Evolutionary conservation across 148 eudicot genomes (phyloP).

Genomic region (Rhododendron kiyosumense): DNA sequence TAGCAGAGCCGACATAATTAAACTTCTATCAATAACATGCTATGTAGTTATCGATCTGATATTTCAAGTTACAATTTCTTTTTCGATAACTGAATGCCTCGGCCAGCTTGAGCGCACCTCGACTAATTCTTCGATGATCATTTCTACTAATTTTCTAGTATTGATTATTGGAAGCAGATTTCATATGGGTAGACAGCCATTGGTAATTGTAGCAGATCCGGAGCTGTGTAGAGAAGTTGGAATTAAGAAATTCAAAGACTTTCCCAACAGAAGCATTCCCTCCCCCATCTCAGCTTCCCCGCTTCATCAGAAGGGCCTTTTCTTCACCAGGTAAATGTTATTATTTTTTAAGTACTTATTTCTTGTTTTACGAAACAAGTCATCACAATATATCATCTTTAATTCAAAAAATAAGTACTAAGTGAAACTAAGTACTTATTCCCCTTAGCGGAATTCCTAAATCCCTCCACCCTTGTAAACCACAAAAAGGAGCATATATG

Average conservation of each 20-base stretch:
- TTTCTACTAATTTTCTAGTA: not conserved
- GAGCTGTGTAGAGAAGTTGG: constrained; percentile 91
- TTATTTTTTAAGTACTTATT: not conserved
- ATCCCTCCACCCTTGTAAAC: too few species aligned
- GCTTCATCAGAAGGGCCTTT: constrained; percentile 85
- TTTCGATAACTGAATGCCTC: not conserved
- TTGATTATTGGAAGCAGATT: constrained; percentile 43
- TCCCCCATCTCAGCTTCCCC: constrained; percentile 86
- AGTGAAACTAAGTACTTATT: too few species aligned
- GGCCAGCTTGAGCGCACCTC: not conserved
- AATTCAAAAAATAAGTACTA: too few species aligned
- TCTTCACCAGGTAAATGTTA: constrained; percentile 64
- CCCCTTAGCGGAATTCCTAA: too few species aligned
- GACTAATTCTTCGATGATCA: not conserved
- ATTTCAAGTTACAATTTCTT: not conserved
- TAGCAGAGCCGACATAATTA: not conserved
- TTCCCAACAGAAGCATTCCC: constrained; percentile 86
- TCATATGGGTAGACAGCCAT: constrained; percentile 88
- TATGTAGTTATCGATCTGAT: not conserved
- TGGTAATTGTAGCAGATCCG: constrained; percentile 82
- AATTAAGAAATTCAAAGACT: constrained; percentile 69
- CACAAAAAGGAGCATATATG: too few species aligned
- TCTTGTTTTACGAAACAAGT: not conserved
- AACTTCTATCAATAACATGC: not conserved
- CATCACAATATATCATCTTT: too few species aligned